phyloP scores from a whole-genome alignment of 305 asterid genomes.

The Rubia balearica region DNA sequence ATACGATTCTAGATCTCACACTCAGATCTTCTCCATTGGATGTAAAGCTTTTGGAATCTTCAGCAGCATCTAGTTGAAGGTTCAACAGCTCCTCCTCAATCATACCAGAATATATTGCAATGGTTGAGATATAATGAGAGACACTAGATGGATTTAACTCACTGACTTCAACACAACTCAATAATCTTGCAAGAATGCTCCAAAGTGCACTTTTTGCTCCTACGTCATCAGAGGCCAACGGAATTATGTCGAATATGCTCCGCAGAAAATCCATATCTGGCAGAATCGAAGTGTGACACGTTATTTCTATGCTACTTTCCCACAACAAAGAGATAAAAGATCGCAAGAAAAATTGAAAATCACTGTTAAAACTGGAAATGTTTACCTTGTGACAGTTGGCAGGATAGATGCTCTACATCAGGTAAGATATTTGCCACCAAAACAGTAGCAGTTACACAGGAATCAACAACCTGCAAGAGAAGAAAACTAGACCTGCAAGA shows the following conservation, averaged over 20 bases:
- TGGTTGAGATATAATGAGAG: conserved; percentile 42
- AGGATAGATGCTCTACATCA: conserved; percentile 42
- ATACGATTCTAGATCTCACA: conserved; percentile 48
- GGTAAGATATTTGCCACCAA: conserved; percentile 64
- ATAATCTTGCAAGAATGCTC: conserved; percentile 55
- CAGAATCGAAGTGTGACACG: conserved; percentile 16
- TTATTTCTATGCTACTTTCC: not conserved
- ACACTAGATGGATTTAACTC: conserved; percentile 40
- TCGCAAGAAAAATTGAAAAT: conserved; percentile 2
- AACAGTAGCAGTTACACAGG: conserved; percentile 70
- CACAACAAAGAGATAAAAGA: not conserved
- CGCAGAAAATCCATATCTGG: conserved; percentile 57
- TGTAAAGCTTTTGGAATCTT: conserved; percentile 22
- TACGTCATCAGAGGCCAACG: conserved; percentile 51
- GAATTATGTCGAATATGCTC: conserved; percentile 61
- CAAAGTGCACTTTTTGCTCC: conserved; percentile 76
- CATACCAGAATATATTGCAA: conserved; percentile 47
- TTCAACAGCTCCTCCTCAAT: conserved; percentile 58
- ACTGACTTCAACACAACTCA: conserved; percentile 34
- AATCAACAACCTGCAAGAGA: conserved; percentile 54
- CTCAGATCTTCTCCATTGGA: conserved; percentile 25
- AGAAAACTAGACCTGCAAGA: conserved; percentile 7
- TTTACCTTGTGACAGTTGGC: conserved; percentile 56
- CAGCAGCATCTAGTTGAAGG: conserved; percentile 27
- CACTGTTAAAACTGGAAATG: not conserved